Percentiles rank a stretch among this genome's conserved stretches.
Evolutionary conservation across 306 rosid genomes (phyloP).

Genomic region (Vigna reflexopilosa): DNA sequence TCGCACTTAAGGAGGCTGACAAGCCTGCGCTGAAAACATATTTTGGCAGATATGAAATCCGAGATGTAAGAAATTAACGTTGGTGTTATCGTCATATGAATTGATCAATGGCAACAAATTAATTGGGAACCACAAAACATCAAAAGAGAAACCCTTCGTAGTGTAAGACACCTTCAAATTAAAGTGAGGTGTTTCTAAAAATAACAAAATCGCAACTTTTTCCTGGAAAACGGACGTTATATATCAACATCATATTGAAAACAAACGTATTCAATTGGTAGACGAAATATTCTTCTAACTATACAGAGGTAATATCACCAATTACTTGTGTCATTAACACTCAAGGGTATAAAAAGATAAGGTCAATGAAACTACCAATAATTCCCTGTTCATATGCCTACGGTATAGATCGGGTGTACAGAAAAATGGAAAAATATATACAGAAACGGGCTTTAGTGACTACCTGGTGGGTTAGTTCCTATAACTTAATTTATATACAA

Average conservation of each 20-base stretch:
- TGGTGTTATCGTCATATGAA: neutral
- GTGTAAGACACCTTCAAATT: neutral
- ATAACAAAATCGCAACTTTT: neutral
- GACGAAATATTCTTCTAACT: slow-evolving; percentile 10
- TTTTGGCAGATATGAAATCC: neutral
- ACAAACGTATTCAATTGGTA: neutral
- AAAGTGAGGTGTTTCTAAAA: neutral
- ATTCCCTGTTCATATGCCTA: slow-evolving; percentile 30
- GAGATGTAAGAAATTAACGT: neutral
- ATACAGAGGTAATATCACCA: slow-evolving; percentile 1
- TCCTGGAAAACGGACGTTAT: neutral
- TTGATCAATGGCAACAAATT: neutral
- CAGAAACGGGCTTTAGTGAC: slow-evolving; percentile 22
- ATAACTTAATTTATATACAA: slow-evolving; percentile 50
- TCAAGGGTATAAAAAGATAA: neutral
- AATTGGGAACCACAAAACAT: neutral
- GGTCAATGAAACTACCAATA: slow-evolving; percentile 5
- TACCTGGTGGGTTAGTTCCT: slow-evolving; percentile 38
- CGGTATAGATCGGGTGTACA: slow-evolving; percentile 45
- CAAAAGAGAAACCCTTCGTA: neutral
- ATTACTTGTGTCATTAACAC: slow-evolving; percentile 1
- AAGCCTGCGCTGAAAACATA: too few species aligned
- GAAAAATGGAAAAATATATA: neutral
- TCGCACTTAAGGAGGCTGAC: neutral
- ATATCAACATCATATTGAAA: neutral